Evolutionary conservation across 805 yeast genomes (phyloP).

Genomic region (Saccharomycopsis capsularis): DNA sequence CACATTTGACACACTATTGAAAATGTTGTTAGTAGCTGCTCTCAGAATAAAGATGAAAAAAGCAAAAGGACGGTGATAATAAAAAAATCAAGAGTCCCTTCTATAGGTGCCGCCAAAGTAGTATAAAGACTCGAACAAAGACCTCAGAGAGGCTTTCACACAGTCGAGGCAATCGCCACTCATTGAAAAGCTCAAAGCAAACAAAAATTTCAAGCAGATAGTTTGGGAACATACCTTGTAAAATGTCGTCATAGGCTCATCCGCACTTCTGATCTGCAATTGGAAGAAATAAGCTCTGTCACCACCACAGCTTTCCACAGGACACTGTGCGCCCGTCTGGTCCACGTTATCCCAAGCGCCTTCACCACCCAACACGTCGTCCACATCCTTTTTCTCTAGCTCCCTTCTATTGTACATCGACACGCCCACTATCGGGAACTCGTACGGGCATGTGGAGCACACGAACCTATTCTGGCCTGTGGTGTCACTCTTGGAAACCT

Average conservation of each 20-base stretch:
- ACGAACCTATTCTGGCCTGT: constrained; percentile 59
- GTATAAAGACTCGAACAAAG: too few relatives aligned
- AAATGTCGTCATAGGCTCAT: constrained; percentile 99
- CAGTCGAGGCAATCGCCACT: not conserved
- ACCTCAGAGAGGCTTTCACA: not conserved
- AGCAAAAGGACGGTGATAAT: not conserved
- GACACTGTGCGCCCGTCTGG: constrained; percentile 91
- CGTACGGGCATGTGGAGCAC: constrained; percentile 94
- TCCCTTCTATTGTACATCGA: constrained; percentile 81
- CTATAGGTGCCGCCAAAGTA: too few relatives aligned
- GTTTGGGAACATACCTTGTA: constrained; percentile 52
- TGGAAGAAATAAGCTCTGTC: constrained; percentile 95
- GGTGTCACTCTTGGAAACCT: constrained; percentile 52
- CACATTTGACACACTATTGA: constrained; percentile 73
- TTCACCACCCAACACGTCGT: constrained; percentile 92
- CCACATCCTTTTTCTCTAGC: constrained; percentile 82
- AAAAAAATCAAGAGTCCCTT: too few relatives aligned
- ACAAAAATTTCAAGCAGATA: not conserved
- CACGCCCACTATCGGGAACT: constrained; percentile 77
- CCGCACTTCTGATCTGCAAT: constrained; percentile 93
- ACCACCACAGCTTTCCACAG: constrained; percentile 76
- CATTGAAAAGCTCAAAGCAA: not conserved
- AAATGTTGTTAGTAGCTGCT: constrained; percentile 3
- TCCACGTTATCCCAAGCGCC: constrained; percentile 99
- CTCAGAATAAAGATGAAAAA: not conserved